phyloP scores from a whole-genome alignment of 1,284 basidiomycete species.

The Moesziomyces parantarcticus region DNA sequence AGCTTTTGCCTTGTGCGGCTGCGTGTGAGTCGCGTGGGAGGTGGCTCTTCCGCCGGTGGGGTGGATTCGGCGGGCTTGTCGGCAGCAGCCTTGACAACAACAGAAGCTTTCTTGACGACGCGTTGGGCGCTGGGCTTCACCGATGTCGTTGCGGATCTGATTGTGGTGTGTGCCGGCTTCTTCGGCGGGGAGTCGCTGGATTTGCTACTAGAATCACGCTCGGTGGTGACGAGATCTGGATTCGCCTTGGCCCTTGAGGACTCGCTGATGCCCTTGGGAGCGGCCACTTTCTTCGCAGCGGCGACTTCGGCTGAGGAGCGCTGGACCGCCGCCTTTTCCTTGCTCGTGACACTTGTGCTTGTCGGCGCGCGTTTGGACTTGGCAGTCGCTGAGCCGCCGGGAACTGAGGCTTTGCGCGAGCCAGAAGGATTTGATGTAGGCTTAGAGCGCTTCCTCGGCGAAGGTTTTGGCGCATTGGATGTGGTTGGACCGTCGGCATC shows the following conservation, averaged over 20 bases:
- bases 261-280: background rate
- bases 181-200: slow-evolving; percentile 4
- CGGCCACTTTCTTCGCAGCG: background rate
- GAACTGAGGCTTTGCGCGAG: slow-evolving; percentile 4
- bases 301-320: background rate
- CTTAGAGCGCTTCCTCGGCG: slow-evolving; percentile 24
- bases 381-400: background rate
- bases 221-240: background rate
- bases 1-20: slow-evolving; percentile 42
- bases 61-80: slow-evolving; percentile 1
- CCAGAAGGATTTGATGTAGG: background rate
- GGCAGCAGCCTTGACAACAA: slow-evolving; percentile 10
- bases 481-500: background rate
- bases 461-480: background rate
- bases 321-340: background rate
- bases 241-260: background rate
- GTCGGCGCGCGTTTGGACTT: slow-evolving; percentile 6
- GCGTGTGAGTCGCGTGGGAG: slow-evolving; percentile 25
- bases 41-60: slow-evolving; percentile 9
- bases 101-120: slow-evolving; percentile 8
- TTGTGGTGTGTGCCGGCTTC: slow-evolving; percentile 1
- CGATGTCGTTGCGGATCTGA: background rate
- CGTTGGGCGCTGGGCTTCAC: slow-evolving; percentile 7
- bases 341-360: background rate
- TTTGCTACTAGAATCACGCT: no score